These are phyloP conservation scores for Thermochaetoides dissita DNA, from an alignment of 2,329 filamentous ascomycete species.

Conservation along the genomic window DNA sequence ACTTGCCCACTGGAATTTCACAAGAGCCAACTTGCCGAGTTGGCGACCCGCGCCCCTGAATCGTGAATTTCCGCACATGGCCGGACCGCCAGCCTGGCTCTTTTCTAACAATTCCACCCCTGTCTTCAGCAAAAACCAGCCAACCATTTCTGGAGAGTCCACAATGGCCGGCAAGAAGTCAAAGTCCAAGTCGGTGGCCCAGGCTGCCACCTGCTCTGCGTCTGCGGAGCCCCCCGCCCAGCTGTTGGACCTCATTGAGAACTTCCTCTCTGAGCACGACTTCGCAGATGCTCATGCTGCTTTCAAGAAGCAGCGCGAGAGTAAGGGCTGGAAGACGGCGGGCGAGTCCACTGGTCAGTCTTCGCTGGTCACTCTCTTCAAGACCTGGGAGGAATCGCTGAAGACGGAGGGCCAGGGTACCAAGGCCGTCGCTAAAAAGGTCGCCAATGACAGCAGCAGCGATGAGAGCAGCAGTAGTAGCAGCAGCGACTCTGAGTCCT, in stretches of 20 bases:
- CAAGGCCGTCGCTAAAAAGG: slow-evolving; percentile 17
- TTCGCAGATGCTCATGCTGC: slow-evolving; percentile 46
- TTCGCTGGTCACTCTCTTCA: slow-evolving; percentile 36
- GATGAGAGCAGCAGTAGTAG: slow-evolving; percentile 18
- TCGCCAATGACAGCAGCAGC: slow-evolving; percentile 18
- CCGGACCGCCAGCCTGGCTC: slow-evolving; percentile 15
- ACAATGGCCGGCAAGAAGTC: slow-evolving; percentile 13
- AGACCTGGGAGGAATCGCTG: slow-evolving; percentile 33
- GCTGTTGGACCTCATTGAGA: slow-evolving; percentile 51
- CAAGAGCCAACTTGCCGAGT: not conserved
- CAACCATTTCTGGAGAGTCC: slow-evolving; percentile 1
- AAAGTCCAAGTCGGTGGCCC: slow-evolving; percentile 7
- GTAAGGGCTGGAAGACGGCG: slow-evolving; percentile 29
- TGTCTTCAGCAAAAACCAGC: slow-evolving; percentile 1
- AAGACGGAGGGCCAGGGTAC: slow-evolving; percentile 18
- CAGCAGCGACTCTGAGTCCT: slow-evolving; percentile 21
- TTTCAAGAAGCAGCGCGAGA: slow-evolving; percentile 48
- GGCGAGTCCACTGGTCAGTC: slow-evolving; percentile 16
- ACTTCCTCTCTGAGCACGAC: slow-evolving; percentile 53
- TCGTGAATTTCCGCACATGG: slow-evolving; percentile 9
- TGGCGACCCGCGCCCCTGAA: no score
- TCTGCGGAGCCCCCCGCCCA: slow-evolving; percentile 35
- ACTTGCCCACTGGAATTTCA: not conserved
- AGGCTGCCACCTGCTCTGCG: slow-evolving; percentile 3
- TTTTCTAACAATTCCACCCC: slow-evolving; percentile 14